Evolutionary conservation across 768 basidiomycete species (phyloP).

Genomic region (Amanita pseudoporphyria): DNA sequence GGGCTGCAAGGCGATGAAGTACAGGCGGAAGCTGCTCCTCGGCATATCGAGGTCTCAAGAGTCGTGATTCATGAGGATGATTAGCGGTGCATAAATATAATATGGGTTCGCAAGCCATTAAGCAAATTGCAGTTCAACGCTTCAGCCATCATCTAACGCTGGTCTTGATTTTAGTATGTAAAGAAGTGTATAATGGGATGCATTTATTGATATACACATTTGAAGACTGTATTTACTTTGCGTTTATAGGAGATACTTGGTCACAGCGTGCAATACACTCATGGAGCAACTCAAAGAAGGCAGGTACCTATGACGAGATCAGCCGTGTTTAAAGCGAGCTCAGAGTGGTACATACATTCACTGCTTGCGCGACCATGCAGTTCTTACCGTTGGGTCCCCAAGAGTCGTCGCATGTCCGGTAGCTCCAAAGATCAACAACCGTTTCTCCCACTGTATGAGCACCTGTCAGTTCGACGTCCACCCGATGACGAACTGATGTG

Average conservation of each 20-base stretch:
- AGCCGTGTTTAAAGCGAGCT: not conserved
- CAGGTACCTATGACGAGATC: constrained; percentile 34
- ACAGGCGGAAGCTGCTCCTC: constrained; percentile 8
- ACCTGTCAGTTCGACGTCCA: constrained; percentile 74
- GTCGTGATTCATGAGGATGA: constrained; percentile 47
- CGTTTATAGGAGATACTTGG: constrained; percentile 1
- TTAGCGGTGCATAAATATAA: constrained; percentile 11
- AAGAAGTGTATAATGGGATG: not conserved
- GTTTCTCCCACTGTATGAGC: constrained; percentile 66
- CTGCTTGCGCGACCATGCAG: constrained; percentile 55
- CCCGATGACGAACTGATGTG: constrained; percentile 49
- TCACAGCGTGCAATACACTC: constrained; percentile 54
- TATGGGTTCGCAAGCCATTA: too few relatives aligned
- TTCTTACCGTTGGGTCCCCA: constrained; percentile 76
- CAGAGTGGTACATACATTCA: constrained; percentile 43
- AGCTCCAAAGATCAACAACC: constrained; percentile 69
- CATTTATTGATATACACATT: too few relatives aligned
- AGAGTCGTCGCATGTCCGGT: constrained; percentile 44
- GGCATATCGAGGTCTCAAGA: constrained; percentile 24
- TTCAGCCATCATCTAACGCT: not conserved
- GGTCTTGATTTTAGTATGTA: not conserved
- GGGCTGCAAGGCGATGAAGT: not conserved
- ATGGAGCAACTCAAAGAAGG: constrained; percentile 59
- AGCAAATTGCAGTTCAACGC: too few relatives aligned
- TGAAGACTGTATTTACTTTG: not conserved